Percentiles rank a stretch among this genome's conserved stretches.
These are phyloP conservation scores for Sphaerulina musiva DNA, from an alignment of 2,329 filamentous ascomycete species.

Conservation along the genomic window DNA sequence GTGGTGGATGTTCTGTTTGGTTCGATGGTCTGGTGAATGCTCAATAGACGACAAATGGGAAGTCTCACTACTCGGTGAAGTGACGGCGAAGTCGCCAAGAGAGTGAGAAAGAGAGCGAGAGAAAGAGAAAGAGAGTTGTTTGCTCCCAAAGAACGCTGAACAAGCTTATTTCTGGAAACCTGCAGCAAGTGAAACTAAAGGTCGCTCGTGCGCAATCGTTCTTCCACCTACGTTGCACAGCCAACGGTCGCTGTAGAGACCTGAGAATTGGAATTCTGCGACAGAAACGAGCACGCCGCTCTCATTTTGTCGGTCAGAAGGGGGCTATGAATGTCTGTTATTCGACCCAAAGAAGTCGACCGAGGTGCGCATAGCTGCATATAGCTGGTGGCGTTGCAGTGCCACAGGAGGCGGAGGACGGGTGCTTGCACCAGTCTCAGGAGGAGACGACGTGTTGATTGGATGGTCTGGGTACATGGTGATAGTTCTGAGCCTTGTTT, in stretches of 20 bases:
- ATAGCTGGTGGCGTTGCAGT: constrained; percentile 2
- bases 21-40: neutral
- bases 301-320: neutral
- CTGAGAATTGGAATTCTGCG: neutral
- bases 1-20: neutral
- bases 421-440: constrained; percentile 6
- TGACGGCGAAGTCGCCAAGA: too few relatives aligned
- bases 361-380: neutral
- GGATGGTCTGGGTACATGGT: neutral
- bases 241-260: neutral
- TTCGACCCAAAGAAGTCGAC: neutral
- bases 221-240: neutral
- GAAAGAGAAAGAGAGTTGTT: constrained; percentile 1
- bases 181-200: constrained; percentile 10
- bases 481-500: neutral
- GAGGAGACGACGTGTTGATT: neutral
- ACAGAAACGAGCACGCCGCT: neutral
- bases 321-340: neutral
- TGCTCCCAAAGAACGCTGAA: neutral
- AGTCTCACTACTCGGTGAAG: neutral
- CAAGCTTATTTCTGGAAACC: constrained; percentile 7
- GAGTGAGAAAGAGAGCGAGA: too few relatives aligned
- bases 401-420: constrained; percentile 8
- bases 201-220: neutral
- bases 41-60: neutral